Evolutionary conservation across 768 basidiomycete species (phyloP).

Genomic region (Leccinum variicolor): DNA sequence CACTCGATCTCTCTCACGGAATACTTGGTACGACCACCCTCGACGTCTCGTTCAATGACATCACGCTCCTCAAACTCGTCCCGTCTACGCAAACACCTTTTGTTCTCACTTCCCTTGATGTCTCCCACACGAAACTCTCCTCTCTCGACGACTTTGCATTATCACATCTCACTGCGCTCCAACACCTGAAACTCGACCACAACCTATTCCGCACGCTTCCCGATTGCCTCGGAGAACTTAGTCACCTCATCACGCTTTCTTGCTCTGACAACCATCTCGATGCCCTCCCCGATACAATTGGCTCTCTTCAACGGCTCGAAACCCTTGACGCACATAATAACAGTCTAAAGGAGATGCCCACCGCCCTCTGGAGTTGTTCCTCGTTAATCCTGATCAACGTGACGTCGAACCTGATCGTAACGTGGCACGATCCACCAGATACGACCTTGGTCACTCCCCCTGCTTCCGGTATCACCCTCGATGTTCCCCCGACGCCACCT

Average conservation of each 20-base stretch:
- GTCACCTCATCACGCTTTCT: conserved; percentile 66
- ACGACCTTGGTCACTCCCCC: conserved; percentile 26
- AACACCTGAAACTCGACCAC: conserved; percentile 72
- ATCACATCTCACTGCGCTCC: conserved; percentile 68
- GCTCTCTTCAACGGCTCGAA: conserved; percentile 69
- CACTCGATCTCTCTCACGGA: conserved; percentile 75
- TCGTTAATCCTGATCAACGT: conserved; percentile 73
- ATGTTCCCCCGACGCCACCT: conserved; percentile 13
- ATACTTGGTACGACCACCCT: conserved; percentile 55
- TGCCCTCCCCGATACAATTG: conserved; percentile 71
- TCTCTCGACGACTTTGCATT: conserved; percentile 74
- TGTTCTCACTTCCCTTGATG: conserved; percentile 72
- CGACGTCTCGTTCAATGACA: conserved; percentile 85
- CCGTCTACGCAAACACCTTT: conserved; percentile 46
- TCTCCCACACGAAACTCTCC: conserved; percentile 86
- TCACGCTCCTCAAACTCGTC: conserved; percentile 69
- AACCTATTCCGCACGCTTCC: conserved; percentile 86
- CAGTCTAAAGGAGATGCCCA: conserved; percentile 72
- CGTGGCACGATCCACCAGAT: conserved; percentile 64
- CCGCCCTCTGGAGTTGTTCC: conserved; percentile 79
- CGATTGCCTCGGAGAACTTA: conserved; percentile 74
- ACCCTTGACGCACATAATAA: conserved; percentile 89
- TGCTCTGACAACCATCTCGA: conserved; percentile 91
- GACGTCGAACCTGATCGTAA: conserved; percentile 80
- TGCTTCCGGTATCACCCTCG: conserved; percentile 21